Percentiles rank a stretch among this genome's conserved stretches.
Evolutionary conservation across 805 yeast genomes (phyloP).

Genomic region (Candida tallmaniae): DNA sequence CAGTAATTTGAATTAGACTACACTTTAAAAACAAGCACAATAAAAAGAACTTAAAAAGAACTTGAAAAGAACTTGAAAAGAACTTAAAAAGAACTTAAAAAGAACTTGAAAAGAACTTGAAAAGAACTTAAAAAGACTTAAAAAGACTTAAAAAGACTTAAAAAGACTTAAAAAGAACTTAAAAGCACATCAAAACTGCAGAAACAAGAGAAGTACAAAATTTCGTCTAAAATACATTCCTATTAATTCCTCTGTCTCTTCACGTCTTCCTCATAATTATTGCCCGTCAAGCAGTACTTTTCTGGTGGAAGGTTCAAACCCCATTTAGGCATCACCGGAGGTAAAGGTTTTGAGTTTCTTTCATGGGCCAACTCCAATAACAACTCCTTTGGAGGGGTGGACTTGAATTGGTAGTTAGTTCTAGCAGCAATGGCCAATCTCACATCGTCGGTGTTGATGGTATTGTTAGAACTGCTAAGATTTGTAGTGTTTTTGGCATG

Average conservation of each 20-base stretch:
- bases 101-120: too few relatives aligned
- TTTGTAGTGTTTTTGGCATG: constrained; percentile 45
- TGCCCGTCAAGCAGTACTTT: constrained; percentile 87
- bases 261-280: constrained; percentile 54
- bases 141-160: too few relatives aligned
- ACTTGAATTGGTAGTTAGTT: constrained; percentile 94
- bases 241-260: constrained; percentile 14
- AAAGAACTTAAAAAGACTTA: too few relatives aligned
- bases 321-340: constrained; percentile 86
- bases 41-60: too few relatives aligned
- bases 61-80: too few relatives aligned
- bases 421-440: constrained; percentile 90
- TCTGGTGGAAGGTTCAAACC: constrained; percentile 96
- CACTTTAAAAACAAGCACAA: too few relatives aligned
- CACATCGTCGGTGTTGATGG: constrained; percentile 81
- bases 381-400: constrained; percentile 88
- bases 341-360: constrained; percentile 82
- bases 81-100: too few relatives aligned
- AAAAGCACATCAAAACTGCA: too few relatives aligned
- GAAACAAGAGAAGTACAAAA: too few relatives aligned
- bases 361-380: constrained; percentile 88
- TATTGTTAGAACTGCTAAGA: constrained; percentile 39
- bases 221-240: not conserved
- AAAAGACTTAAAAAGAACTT: too few relatives aligned
- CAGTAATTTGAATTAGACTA: too few relatives aligned